phyloP scores from a whole-genome alignment of 345 rosid genomes.

The Camelina sativa region DNA sequence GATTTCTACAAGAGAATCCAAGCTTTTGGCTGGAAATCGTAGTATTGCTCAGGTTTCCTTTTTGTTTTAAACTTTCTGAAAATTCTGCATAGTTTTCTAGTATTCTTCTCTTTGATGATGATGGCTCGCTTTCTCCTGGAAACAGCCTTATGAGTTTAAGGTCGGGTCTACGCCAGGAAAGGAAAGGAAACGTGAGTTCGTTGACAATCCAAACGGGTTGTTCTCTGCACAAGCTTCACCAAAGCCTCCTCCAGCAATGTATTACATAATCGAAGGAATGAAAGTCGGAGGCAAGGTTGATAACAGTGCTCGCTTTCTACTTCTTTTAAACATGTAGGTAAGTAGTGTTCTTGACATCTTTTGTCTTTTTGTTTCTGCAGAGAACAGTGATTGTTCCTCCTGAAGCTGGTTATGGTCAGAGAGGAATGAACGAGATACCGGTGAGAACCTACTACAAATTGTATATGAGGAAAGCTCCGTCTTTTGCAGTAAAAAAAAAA shows the following conservation, averaged over 20 bases:
- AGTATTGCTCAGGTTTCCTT: conserved; percentile 73
- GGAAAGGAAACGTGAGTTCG: conserved; percentile 84
- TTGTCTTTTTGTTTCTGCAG: conserved; percentile 45
- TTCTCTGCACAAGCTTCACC: conserved; percentile 98
- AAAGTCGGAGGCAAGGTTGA: conserved; percentile 88
- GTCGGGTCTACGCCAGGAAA: conserved; percentile 88
- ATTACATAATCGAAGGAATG: conserved; percentile 78
- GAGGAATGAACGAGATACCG: conserved; percentile 93
- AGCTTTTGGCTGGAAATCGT: conserved; percentile 92
- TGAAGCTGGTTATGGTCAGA: conserved; percentile 78
- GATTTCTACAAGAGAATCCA: conserved; percentile 85
- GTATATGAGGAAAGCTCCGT: conserved; percentile 44
- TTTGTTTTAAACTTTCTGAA: conserved; percentile 1
- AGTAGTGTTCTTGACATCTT: neutral
- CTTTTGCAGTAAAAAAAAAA: neutral
- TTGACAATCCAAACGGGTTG: conserved; percentile 89
- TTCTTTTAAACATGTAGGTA: neutral
- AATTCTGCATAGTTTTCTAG: neutral
- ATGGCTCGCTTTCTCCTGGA: conserved; percentile 9
- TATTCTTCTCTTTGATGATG: neutral
- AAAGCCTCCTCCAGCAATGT: conserved; percentile 96
- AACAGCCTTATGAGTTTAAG: conserved; percentile 84
- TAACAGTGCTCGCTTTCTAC: neutral
- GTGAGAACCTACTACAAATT: conserved; percentile 55
- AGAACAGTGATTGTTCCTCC: conserved; percentile 89